Conservation (phyloP, 495 filamentous ascomycete species). For the Lindgomyces ingoldianus region DNA sequence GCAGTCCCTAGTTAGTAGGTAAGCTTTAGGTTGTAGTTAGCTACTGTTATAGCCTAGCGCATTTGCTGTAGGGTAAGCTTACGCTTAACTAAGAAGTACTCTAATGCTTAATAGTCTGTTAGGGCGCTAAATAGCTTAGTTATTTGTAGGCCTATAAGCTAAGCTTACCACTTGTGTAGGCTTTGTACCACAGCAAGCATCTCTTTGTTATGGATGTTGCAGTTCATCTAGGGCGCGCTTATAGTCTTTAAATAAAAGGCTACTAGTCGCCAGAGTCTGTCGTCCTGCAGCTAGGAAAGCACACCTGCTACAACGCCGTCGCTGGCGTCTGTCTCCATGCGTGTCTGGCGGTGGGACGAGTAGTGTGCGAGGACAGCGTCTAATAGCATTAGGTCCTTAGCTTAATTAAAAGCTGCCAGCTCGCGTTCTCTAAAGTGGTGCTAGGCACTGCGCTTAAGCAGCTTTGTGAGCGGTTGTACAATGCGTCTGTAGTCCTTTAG, state of each 20-base stretch:
- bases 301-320: conserved; percentile 30
- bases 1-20: conserved; percentile 31
- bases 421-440: conserved; percentile 50
- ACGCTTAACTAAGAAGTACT: conserved; percentile 39
- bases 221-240: conserved; percentile 31
- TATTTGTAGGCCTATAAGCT: conserved; percentile 31
- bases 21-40: conserved; percentile 34
- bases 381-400: conserved; percentile 51
- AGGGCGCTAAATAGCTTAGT: conserved; percentile 33
- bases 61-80: conserved; percentile 34
- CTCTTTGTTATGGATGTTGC: conserved; percentile 46
- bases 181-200: conserved; percentile 44
- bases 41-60: conserved; percentile 32
- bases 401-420: background rate
- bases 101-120: conserved; percentile 43
- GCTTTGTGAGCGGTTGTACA: conserved; percentile 14
- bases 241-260: conserved; percentile 42
- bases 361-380: conserved; percentile 38
- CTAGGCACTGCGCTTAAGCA: conserved; percentile 38
- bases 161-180: conserved; percentile 41
- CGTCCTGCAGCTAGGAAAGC: conserved; percentile 37
- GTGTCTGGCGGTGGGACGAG: conserved; percentile 34
- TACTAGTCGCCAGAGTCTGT: conserved; percentile 33
- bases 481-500: conserved; percentile 37
- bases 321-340: conserved; percentile 9